A percentile compares a stretch with the other conserved stretches of the same genome.
Conservation (phyloP, 257 asterid species). For the Fraxinus excelsior region DNA sequence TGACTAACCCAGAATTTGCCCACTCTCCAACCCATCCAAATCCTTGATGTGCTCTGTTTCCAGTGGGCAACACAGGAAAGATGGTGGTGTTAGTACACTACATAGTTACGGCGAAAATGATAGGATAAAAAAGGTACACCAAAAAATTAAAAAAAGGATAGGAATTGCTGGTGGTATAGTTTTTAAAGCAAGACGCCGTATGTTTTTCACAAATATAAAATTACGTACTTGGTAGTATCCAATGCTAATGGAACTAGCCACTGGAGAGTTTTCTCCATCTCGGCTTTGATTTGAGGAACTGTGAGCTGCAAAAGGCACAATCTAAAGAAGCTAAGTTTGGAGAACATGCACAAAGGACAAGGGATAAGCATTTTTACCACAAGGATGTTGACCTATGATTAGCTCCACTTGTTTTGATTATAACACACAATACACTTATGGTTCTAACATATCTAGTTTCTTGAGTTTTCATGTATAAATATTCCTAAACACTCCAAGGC, state of each 20-base stretch:
- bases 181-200: too few species aligned
- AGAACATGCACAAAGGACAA: constrained; percentile 1
- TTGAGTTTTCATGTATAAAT: too few species aligned
- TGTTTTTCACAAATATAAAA: too few species aligned
- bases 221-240: constrained; percentile 79
- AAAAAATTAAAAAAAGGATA: not conserved
- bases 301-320: constrained; percentile 60
- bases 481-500: too few species aligned
- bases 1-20: constrained; percentile 92
- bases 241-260: constrained; percentile 97
- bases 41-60: constrained; percentile 93
- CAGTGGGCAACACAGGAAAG: constrained; percentile 26
- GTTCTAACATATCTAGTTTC: too few species aligned
- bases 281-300: constrained; percentile 78
- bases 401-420: too few species aligned
- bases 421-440: too few species aligned
- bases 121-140: constrained; percentile 11
- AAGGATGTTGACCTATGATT: too few species aligned
- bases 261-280: constrained; percentile 89
- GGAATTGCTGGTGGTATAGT: too few species aligned
- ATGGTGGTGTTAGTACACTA: constrained; percentile 22
- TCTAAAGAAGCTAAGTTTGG: constrained; percentile 14
- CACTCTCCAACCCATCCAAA: constrained; percentile 99
- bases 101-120: not conserved
- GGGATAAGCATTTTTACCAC: not conserved